A percentile compares a stretch with the other conserved stretches of the same genome.
phyloP scores from a whole-genome alignment of 495 filamentous ascomycete genomes.

The Viridothelium virens region DNA sequence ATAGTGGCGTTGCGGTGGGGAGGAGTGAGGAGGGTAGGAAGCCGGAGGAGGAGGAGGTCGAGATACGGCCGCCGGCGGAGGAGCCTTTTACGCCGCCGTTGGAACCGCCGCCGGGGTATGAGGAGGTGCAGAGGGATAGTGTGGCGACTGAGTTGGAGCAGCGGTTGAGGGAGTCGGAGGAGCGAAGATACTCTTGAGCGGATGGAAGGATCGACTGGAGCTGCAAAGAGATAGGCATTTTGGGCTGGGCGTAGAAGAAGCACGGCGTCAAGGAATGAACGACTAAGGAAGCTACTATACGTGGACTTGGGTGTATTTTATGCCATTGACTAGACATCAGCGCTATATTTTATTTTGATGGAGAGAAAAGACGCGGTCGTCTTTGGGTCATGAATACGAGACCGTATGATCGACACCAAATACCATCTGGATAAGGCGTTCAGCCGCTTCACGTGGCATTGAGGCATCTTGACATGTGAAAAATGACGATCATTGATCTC shows the following conservation, averaged over 20 bases:
- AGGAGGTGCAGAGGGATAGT: constrained; percentile 77
- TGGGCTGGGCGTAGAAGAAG: neutral
- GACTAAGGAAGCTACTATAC: neutral
- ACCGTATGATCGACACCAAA: too few relatives aligned
- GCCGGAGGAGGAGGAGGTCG: constrained; percentile 15
- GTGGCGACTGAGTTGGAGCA: constrained; percentile 55
- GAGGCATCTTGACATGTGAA: constrained; percentile 9
- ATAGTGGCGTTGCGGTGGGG: constrained; percentile 20
- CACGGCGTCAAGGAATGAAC: neutral
- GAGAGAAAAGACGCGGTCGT: too few relatives aligned
- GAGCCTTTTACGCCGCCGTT: constrained; percentile 45
- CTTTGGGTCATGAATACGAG: too few relatives aligned
- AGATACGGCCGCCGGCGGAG: constrained; percentile 16
- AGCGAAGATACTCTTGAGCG: neutral
- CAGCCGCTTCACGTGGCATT: constrained; percentile 10
- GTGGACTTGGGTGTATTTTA: too few relatives aligned
- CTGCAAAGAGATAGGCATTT: neutral
- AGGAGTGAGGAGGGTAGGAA: neutral
- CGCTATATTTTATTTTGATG: too few relatives aligned
- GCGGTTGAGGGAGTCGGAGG: constrained; percentile 22
- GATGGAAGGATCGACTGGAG: neutral
- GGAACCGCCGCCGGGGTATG: constrained; percentile 88
- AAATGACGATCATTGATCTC: neutral
- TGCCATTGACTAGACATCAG: too few relatives aligned
- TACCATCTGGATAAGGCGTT: too few relatives aligned